Evolutionary conservation across 345 rosid genomes (phyloP), one percentile per base, ranked within the genome.

Genomic region (Acer negundo): DNA sequence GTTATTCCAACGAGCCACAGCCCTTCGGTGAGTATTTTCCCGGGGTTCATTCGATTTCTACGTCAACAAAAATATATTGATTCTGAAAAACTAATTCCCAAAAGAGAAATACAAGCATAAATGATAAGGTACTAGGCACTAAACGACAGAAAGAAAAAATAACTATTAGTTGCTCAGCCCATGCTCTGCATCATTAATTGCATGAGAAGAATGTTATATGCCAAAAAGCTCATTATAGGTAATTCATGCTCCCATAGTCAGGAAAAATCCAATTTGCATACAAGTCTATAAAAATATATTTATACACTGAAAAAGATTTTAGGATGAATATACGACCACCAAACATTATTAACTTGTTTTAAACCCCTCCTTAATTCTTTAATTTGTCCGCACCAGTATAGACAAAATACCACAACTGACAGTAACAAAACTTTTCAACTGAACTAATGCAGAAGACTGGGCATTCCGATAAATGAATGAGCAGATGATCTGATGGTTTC

Each of bases 321-420:
- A 16, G 15, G 66, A 38, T 56, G n/a, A 70, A 28, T 1, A 22
- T 17, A 9, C 9, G 42, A 6, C 10, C 10, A 12, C 44, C 24
- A 47, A 42, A 38, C n/a, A 20, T 58, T 38, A 12, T 20, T 56
- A 58, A 12, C 28, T 20, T 6, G 51, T 17, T 15, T 12, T 16
- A 22, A 38, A 22, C 7, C 3, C 67, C 35, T 40, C 7, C 23
- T 5, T 16, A 6, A 15, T 42, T 42, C 56, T 15, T 42, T 42
- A 23, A 12, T 22, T 73, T 62, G 10, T 40, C 31, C 26, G 13
- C 66, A 53, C 5, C 15, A 5, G 3, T 13, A 4, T 16, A 22
- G 53, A 38, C 19, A 72, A 72, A 72, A 35, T 56, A 35, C 1
- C 74, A 71, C 13, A 70, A 51, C 28, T 70, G 22, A 44, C 71